phyloP scores from a whole-genome alignment of 2,329 filamentous ascomycete species.

The Penicillium sp. region DNA sequence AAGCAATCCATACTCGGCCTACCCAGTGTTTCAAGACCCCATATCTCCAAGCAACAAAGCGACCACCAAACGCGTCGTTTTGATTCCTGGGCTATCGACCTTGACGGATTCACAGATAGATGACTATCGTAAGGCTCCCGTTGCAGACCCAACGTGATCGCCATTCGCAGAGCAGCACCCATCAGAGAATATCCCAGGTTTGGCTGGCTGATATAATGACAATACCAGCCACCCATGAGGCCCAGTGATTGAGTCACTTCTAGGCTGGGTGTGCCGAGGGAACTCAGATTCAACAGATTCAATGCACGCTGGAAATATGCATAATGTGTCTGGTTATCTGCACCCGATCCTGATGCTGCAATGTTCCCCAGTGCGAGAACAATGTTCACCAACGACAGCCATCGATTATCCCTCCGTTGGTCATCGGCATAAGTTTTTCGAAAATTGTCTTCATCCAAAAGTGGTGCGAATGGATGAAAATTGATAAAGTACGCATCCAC shows the following conservation, averaged over 20 bases:
- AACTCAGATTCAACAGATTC: conserved; percentile 68
- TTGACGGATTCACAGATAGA: conserved; percentile 42
- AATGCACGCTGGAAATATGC: conserved; percentile 71
- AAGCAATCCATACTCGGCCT: conserved; percentile 71
- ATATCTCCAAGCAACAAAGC: conserved; percentile 72
- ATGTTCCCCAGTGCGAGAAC: conserved; percentile 76
- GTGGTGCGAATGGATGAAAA: conserved; percentile 71
- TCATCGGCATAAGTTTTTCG: conserved; percentile 66
- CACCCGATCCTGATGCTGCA: conserved; percentile 60
- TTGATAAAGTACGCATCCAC: conserved; percentile 75
- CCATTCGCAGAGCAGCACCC: conserved; percentile 73
- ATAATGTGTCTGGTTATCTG: conserved; percentile 66
- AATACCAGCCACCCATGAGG: conserved; percentile 74
- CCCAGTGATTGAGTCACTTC: conserved; percentile 72
- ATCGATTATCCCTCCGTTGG: conserved; percentile 68
- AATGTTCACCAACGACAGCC: conserved; percentile 74
- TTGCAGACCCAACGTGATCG: conserved; percentile 72
- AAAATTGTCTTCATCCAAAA: conserved; percentile 73
- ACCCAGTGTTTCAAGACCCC: conserved; percentile 72
- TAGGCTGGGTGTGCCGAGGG: conserved; percentile 70
- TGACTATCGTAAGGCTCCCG: conserved; percentile 59
- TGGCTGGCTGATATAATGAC: conserved; percentile 75
- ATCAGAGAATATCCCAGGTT: conserved; percentile 76
- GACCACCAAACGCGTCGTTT: conserved; percentile 74
- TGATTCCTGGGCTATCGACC: conserved; percentile 61